A percentile compares a stretch with the other conserved stretches of the same genome.
These are phyloP conservation scores for carrot (Daucus carota) DNA, from an alignment of 129 eudicot species.

Conservation along the genomic window DH1_v3.0 NC_030385.2:9563001-9563500, in stretches of 20 bases:
- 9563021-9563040: neutral
- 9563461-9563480: no score
- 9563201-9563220: neutral
- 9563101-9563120: conserved; percentile 90
- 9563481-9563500: no score
- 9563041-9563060: conserved; percentile 13
- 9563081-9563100: conserved; percentile 80
- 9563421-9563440: no score
- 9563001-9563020: neutral
- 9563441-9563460: no score
- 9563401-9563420: no score
- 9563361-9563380: neutral
- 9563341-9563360: no score
- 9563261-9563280: neutral
- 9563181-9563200: conserved; percentile 3
- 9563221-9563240: no score
- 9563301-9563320: no score
- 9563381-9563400: no score
- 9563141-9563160: neutral
- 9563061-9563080: conserved; percentile 80
- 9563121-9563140: conserved; percentile 89
- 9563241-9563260: neutral
- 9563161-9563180: neutral
- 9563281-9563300: neutral
- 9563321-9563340: no score